Percentiles rank a stretch among this genome's conserved stretches.
Evolutionary conservation across 441 rosid species (phyloP).

Genomic region (Erysimum cheiri): DNA sequence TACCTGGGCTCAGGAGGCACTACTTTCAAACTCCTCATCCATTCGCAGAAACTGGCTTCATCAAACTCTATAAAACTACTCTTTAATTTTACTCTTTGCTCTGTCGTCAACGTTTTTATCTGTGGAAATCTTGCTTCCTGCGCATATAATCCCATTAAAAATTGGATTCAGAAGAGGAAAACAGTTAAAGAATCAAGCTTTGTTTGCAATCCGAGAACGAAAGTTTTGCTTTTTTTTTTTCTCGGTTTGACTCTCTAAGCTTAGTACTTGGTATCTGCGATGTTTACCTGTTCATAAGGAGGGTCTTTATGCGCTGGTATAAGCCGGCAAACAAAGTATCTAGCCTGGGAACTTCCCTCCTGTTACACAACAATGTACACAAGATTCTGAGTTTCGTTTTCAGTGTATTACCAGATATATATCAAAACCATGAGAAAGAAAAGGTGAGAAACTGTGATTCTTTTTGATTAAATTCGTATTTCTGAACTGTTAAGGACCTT

Average conservation of each 20-base stretch:
- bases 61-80: slow-evolving; percentile 86
- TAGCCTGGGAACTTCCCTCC: slow-evolving; percentile 97
- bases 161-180: not conserved
- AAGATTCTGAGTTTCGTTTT: slow-evolving; percentile 27
- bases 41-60: slow-evolving; percentile 92
- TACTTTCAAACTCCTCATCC: slow-evolving; percentile 84
- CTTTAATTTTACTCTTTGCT: slow-evolving; percentile 75
- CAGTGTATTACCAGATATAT: slow-evolving; percentile 8
- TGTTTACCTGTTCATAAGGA: slow-evolving; percentile 89
- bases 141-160: slow-evolving; percentile 11
- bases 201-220: not conserved
- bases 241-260: not conserved
- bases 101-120: slow-evolving; percentile 68
- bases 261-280: not conserved
- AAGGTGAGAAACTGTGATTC: not conserved
- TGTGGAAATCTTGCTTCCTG: slow-evolving; percentile 97
- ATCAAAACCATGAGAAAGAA: not conserved
- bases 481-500: slow-evolving; percentile 59
- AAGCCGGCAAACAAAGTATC: slow-evolving; percentile 87
- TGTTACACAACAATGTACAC: slow-evolving; percentile 44
- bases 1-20: slow-evolving; percentile 89
- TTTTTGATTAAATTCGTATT: slow-evolving; percentile 15
- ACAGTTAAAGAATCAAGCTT: not conserved
- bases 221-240: not conserved
- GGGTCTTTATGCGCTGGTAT: slow-evolving; percentile 99